Evolutionary conservation across 176 grass and related monocot genomes (phyloP).

Genomic region (Paspalum notatum): DNA sequence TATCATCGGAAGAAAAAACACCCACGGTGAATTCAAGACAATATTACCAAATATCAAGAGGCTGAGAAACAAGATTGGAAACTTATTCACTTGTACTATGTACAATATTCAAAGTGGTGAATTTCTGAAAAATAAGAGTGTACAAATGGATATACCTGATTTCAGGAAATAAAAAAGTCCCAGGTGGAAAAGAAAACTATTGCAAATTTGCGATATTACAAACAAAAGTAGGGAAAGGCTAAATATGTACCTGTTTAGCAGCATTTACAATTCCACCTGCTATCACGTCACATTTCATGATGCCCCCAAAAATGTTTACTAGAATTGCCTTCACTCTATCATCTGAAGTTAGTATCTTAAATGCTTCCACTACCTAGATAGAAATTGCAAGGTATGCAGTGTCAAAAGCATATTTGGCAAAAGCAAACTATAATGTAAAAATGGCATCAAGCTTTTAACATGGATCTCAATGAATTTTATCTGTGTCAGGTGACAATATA

Average conservation of each 20-base stretch:
- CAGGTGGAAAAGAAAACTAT: not conserved
- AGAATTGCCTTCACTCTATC: slow-evolving; percentile 99
- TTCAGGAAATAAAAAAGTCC: not conserved
- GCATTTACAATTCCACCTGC: slow-evolving; percentile 99
- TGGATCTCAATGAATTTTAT: slow-evolving; percentile 10
- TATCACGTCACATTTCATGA: slow-evolving; percentile 99
- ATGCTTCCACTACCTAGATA: slow-evolving; percentile 96
- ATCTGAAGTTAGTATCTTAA: slow-evolving; percentile 98
- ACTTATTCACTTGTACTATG: slow-evolving; percentile 3
- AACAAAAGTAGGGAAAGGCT: slow-evolving; percentile 8
- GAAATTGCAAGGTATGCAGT: slow-evolving; percentile 16
- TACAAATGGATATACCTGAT: not conserved
- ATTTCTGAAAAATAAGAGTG: not conserved
- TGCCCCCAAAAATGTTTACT: slow-evolving; percentile 99
- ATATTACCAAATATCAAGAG: slow-evolving; percentile 4
- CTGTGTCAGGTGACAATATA: slow-evolving; percentile 8
- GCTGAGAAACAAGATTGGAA: slow-evolving; percentile 2
- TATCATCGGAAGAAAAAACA: not conserved
- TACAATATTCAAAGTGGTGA: not conserved
- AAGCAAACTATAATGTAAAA: not conserved
- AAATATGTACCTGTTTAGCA: slow-evolving; percentile 75
- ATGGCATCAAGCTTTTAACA: not conserved
- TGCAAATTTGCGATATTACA: not conserved
- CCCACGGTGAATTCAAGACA: not conserved
- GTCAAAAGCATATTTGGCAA: not conserved